These are phyloP conservation scores for Gloeopeniophorella convolvens DNA, from an alignment of 768 basidiomycete genomes.

Conservation along the genomic window DNA sequence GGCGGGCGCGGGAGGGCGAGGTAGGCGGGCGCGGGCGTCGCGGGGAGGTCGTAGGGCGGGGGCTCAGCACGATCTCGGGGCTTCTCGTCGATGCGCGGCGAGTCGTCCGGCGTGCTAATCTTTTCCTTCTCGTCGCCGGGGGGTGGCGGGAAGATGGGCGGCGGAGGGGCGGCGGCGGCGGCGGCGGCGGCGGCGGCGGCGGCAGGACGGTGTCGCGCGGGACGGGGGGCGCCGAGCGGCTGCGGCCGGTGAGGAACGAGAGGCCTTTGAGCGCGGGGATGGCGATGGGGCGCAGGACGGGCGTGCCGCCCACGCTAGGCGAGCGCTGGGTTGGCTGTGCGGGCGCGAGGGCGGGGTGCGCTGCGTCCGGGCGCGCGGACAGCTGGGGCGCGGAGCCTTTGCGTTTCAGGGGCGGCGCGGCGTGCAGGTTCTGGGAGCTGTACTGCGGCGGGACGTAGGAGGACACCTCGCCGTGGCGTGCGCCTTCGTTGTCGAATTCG, in stretches of 20 bases:
- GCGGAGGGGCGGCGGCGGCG: neutral
- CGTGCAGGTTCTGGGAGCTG: slow-evolving; percentile 16
- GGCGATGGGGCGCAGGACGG: slow-evolving; percentile 9
- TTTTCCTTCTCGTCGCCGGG: slow-evolving; percentile 13
- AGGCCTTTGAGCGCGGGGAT: slow-evolving; percentile 18
- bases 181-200: neutral
- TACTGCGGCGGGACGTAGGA: slow-evolving; percentile 25
- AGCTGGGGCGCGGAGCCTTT: slow-evolving; percentile 19
- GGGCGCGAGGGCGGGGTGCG: neutral
- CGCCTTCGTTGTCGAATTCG: slow-evolving; percentile 77
- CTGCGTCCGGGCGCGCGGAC: neutral
- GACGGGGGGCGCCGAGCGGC: slow-evolving; percentile 15
- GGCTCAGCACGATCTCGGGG: neutral
- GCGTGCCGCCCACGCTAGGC: slow-evolving; percentile 8
- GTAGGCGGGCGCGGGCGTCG: slow-evolving; percentile 3
- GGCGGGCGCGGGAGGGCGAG: neutral
- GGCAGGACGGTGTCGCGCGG: slow-evolving; percentile 16
- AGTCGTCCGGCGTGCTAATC: neutral
- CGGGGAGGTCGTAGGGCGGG: neutral
- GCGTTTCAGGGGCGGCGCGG: slow-evolving; percentile 10
- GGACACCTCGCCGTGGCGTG: slow-evolving; percentile 23
- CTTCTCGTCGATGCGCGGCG: neutral
- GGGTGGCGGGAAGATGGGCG: too few relatives aligned
- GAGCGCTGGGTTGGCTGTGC: slow-evolving; percentile 3
- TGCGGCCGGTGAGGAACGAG: slow-evolving; percentile 19